Conservation (phyloP, 2,329 filamentous ascomycete genomes). For the Aaosphaeria pasadenensis region DNA sequence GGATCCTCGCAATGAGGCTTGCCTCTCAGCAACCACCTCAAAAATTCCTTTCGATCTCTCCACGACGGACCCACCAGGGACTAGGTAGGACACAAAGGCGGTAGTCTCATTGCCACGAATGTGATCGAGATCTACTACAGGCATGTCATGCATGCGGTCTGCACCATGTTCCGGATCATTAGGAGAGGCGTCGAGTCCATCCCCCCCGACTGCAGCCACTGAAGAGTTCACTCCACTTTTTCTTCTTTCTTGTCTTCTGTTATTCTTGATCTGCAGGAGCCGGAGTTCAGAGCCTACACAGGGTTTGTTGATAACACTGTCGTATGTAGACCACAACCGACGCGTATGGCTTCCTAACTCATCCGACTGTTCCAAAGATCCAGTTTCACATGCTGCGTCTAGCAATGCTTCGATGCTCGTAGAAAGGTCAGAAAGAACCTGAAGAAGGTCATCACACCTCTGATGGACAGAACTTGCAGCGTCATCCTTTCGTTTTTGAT, state of each 20-base stretch:
- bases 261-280: slow-evolving; percentile 17
- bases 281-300: slow-evolving; percentile 15
- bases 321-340: slow-evolving; percentile 14
- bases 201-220: too few relatives aligned
- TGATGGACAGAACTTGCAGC: slow-evolving; percentile 11
- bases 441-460: slow-evolving; percentile 17
- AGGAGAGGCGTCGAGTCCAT: too few relatives aligned
- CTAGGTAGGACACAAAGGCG: too few relatives aligned
- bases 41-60: too few relatives aligned
- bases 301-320: slow-evolving; percentile 14
- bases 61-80: too few relatives aligned
- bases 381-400: slow-evolving; percentile 8
- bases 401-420: slow-evolving; percentile 18
- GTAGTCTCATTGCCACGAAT: too few relatives aligned
- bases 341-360: slow-evolving; percentile 14
- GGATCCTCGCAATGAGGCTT: too few relatives aligned
- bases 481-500: slow-evolving; percentile 24
- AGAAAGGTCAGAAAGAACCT: slow-evolving; percentile 19
- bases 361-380: slow-evolving; percentile 10
- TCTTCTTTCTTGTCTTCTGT: slow-evolving; percentile 5
- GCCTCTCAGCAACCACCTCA: too few relatives aligned
- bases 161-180: too few relatives aligned
- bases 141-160: too few relatives aligned
- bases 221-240: too few relatives aligned
- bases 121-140: too few relatives aligned